Conservation (phyloP, 306 rosid species). For the Castanea mollissima region DNA sequence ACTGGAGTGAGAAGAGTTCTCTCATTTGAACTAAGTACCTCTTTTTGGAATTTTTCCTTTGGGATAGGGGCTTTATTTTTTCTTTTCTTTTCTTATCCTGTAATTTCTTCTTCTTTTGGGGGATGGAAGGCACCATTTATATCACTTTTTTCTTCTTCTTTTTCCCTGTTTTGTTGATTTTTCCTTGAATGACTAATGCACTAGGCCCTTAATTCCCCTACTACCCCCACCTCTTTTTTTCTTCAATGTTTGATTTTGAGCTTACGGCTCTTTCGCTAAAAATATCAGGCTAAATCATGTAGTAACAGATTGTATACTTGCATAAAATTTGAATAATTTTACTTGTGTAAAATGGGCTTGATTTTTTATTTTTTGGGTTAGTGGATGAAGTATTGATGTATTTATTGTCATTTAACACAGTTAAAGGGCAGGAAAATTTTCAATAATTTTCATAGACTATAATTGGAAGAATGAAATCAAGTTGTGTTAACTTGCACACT, state of each 20-base stretch:
- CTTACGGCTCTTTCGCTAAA: neutral
- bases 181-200: too few relatives aligned
- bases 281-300: neutral
- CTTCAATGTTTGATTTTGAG: neutral
- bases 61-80: too few relatives aligned
- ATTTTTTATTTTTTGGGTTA: neutral
- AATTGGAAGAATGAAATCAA: neutral
- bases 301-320: neutral
- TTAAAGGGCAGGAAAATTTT: neutral
- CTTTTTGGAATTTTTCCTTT: too few relatives aligned
- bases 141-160: too few relatives aligned
- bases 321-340: neutral
- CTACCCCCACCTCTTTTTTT: neutral
- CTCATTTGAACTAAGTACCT: too few relatives aligned
- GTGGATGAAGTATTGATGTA: neutral
- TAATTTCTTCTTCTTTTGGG: too few relatives aligned
- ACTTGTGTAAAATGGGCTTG: neutral
- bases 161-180: too few relatives aligned
- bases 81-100: too few relatives aligned
- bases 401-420: neutral
- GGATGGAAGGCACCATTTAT: too few relatives aligned
- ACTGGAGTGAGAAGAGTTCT: too few relatives aligned
- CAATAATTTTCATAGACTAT: neutral
- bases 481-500: neutral
- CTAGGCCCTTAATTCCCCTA: too few relatives aligned